Evolutionary conservation across 495 filamentous ascomycete species (phyloP).

Genomic region (Lentithecium fluviatile): DNA sequence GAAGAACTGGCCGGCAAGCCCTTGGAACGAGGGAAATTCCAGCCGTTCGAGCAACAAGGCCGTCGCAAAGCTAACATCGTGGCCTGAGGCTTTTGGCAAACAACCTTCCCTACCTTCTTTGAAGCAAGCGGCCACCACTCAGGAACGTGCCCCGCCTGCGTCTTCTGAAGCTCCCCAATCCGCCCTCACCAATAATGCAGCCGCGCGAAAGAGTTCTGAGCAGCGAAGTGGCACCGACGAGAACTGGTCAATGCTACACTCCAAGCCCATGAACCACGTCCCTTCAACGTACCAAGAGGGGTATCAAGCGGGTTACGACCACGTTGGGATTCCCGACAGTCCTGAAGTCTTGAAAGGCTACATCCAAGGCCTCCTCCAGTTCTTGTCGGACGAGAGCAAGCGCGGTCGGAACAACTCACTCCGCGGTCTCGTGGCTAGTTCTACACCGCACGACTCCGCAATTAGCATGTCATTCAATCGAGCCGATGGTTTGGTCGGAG

Average conservation of each 20-base stretch:
- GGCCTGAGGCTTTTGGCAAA: constrained; percentile 17
- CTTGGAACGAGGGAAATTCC: constrained; percentile 18
- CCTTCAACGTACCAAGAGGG: constrained; percentile 37
- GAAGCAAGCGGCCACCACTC: not conserved
- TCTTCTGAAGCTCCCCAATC: not conserved
- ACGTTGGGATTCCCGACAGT: constrained; percentile 30
- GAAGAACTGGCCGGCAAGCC: constrained; percentile 20
- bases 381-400: constrained; percentile 5
- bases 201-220: constrained; percentile 2
- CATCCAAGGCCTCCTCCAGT: constrained; percentile 32
- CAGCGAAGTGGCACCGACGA: constrained; percentile 1
- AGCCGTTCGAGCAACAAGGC: not conserved
- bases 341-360: constrained; percentile 38
- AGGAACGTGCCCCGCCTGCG: not conserved
- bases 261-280: constrained; percentile 7
- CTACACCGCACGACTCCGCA: constrained; percentile 17
- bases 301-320: constrained; percentile 38
- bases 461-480: constrained; percentile 23
- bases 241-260: not conserved
- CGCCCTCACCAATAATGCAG: not conserved
- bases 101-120: not conserved
- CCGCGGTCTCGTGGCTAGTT: not conserved
- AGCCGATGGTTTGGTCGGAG: not conserved
- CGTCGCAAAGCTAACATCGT: constrained; percentile 3
- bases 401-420: not conserved